Evolutionary conservation across 192 early-diverging fungal species (phyloP).

Genomic region (Coemansia aciculifera): DNA sequence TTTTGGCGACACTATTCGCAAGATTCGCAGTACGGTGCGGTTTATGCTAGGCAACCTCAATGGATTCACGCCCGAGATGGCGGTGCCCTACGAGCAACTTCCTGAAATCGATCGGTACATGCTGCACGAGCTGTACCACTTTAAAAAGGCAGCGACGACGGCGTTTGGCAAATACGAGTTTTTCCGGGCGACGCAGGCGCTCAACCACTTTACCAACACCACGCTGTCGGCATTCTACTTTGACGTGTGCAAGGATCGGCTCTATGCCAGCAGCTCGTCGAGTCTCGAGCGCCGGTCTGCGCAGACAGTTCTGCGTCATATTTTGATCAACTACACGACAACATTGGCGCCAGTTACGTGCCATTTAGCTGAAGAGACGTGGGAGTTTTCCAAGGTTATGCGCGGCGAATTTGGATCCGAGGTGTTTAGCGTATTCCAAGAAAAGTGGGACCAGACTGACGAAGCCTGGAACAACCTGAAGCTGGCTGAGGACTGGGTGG

Average conservation of each 20-base stretch:
- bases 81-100: constrained; percentile 58
- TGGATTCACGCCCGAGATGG: constrained; percentile 52
- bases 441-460: constrained; percentile 58
- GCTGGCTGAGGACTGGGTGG: constrained; percentile 42
- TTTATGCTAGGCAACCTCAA: constrained; percentile 78
- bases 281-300: constrained; percentile 58
- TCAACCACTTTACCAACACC: constrained; percentile 68
- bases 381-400: constrained; percentile 59
- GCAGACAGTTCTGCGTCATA: constrained; percentile 66
- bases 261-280: constrained; percentile 60
- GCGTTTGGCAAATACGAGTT: constrained; percentile 65
- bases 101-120: constrained; percentile 48
- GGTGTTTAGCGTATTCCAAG: constrained; percentile 60
- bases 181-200: constrained; percentile 62
- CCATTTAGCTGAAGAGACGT: constrained; percentile 74
- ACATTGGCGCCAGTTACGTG: constrained; percentile 66
- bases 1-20: constrained; percentile 68
- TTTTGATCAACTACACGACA: constrained; percentile 62
- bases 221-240: constrained; percentile 76
- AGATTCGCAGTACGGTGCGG: constrained; percentile 71
- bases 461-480: constrained; percentile 26
- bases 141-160: constrained; percentile 56
- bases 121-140: constrained; percentile 67
- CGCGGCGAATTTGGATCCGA: constrained; percentile 43
- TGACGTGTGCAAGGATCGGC: constrained; percentile 76